Evolutionary conservation across 768 basidiomycete species (phyloP), one percentile per base, ranked within the genome.

Genomic region (Hydnomerulius pinastri): DNA sequence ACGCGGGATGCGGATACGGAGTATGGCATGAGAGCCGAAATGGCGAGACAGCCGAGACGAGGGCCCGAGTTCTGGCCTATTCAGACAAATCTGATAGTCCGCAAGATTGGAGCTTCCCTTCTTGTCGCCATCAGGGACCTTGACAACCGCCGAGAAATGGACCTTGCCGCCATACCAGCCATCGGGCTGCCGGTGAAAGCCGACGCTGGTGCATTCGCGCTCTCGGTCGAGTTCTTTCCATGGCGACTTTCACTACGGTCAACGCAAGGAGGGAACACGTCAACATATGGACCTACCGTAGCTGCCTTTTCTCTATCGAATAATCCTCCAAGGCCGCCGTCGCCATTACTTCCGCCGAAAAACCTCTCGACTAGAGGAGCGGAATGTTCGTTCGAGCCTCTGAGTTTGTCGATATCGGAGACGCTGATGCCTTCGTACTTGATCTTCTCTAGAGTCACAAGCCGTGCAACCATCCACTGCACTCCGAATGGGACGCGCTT

Each of bases 151-250:
- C 0, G 71, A 59, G 55, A 87, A 86, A 4, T 78, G 70, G 0
- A 86, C 73, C 56, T 79, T 77, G 0, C 87, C 86, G 1, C 82
- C 86, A 54, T 81, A 84, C 79, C 81, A 86, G 6, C 65, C 67
- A 4, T 70, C 64, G 24, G 63, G 55, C 17, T 69, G 60, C 12
- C 62, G 54, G 17, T 71, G 68, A 43, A 74, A 69, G 1, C 79
- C 83, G 5, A 6, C 65, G n/a, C 23, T 27, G 9, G 6, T 21
- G 6, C 21, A 67, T 1, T 61, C 55, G 29, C 79, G 76, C 58
- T 89, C 86, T 4, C 56, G 64, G 55, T 87, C 84, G 4, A 87
- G 66, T 59, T 87, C 82, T 36, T 60, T 59, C 84, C 85, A 89
- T 0, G 85, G 83, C 11, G 74, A 72, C 85, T 88, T 39, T 13